Evolutionary conservation across 805 yeast genomes (phyloP).

Genomic region (Candida broadrunensis): DNA sequence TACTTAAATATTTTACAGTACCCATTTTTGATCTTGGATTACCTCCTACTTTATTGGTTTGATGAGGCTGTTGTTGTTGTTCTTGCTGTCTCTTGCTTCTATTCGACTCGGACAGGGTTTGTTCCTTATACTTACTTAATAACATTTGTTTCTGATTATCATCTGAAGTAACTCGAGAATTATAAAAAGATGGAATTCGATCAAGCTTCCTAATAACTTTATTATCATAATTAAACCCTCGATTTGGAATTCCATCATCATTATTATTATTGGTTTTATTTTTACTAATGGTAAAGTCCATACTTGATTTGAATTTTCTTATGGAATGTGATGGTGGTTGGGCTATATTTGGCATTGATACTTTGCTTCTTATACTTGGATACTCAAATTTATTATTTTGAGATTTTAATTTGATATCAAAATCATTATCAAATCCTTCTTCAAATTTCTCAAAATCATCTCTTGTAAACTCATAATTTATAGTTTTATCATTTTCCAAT

Average conservation of each 20-base stretch:
- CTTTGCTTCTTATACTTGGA: slow-evolving; percentile 1
- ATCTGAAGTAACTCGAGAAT: slow-evolving; percentile 12
- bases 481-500: slow-evolving; percentile 30
- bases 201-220: slow-evolving; percentile 34
- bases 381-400: neutral
- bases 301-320: slow-evolving; percentile 31
- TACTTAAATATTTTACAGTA: slow-evolving; percentile 26
- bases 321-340: slow-evolving; percentile 5
- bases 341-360: slow-evolving; percentile 4
- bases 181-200: slow-evolving; percentile 41
- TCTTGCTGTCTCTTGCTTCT: slow-evolving; percentile 6
- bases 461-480: slow-evolving; percentile 33
- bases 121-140: slow-evolving; percentile 30
- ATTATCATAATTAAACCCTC: slow-evolving; percentile 30
- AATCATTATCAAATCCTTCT: slow-evolving; percentile 29
- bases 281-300: slow-evolving; percentile 19
- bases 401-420: slow-evolving; percentile 2
- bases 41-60: neutral
- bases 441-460: slow-evolving; percentile 38
- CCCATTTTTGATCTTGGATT: slow-evolving; percentile 20
- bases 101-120: slow-evolving; percentile 11
- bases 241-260: slow-evolving; percentile 13
- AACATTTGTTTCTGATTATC: slow-evolving; percentile 22
- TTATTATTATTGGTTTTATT: slow-evolving; percentile 9
- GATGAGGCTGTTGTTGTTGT: neutral